Evolutionary conservation across 2,329 filamentous ascomycete species (phyloP), one percentile per base, ranked within the genome.

Genomic region (Arthroderma uncinatum): DNA sequence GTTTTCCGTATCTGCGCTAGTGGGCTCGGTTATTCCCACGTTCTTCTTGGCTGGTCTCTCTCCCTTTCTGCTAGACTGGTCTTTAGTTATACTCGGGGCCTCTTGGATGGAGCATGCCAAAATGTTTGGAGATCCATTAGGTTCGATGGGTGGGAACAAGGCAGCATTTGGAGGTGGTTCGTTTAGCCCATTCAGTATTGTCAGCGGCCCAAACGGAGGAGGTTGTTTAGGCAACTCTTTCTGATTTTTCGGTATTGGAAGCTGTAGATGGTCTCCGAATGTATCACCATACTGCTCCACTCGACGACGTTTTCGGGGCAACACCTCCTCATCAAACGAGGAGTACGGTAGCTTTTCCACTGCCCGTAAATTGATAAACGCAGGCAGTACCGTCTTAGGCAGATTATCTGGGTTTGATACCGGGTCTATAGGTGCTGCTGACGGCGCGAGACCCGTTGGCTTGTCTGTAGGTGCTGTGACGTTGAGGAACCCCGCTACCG

Each of bases 81-180:
- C 44, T 8, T 33, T 50, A 3, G 14, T 16, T 50, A 30, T 9
- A 33, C 8, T 19, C 8, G 44, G 5, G 1, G 6, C 6, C 16
- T 14, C 23, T 12, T 50, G 44, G n/a, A 50, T 30, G 3, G 14
- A 14, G n/a, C 70, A 69, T 3, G 66, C 70, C 39, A 73, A 59
- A 53, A 73, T 68, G 33, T 69, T 66, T 2, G 69, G 65, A 28
- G 72, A 68, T 10, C 69, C 68, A 28, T 78, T 77, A 30, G 77
- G 73, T 61, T 79, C 79, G 56, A 85, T 85, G 2, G 80, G 80
- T 4, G 82, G 82, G 52, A 84, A 77, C 5, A 84, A 68, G 10
- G 79, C 77, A 48, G 80, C 80, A 66, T 83, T 79, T 7, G 81
- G 81, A 12, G 82, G 82, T 2, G 82, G 82, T 60, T 85, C 81